These are phyloP conservation scores for Penicillium cinerascens DNA, from an alignment of 495 filamentous ascomycete genomes.

Conservation along the genomic window DNA sequence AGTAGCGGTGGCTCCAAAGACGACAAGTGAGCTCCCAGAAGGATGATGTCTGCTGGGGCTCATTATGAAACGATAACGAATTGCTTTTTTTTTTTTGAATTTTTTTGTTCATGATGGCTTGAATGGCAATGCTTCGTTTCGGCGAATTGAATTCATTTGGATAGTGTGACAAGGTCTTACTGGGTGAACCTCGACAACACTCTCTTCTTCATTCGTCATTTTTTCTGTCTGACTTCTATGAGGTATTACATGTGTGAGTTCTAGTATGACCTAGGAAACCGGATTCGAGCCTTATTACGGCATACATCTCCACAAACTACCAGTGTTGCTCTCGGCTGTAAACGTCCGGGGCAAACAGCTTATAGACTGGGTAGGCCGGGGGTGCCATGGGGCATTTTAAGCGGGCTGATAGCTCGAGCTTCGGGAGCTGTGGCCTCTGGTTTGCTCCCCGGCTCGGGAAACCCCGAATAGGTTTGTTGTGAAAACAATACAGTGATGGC, in stretches of 20 bases:
- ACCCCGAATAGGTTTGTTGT: neutral
- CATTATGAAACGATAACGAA: neutral
- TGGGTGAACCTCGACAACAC: neutral
- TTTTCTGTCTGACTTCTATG: neutral
- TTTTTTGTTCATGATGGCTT: neutral
- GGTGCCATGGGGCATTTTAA: neutral
- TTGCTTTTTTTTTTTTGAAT: neutral
- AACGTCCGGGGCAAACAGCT: too few relatives aligned
- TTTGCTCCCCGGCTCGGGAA: neutral
- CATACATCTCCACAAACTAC: too few relatives aligned
- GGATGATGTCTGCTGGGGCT: neutral
- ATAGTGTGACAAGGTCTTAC: neutral
- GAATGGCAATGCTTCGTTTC: neutral
- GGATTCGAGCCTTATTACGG: neutral
- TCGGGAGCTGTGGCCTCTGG: neutral
- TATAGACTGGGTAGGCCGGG: too few relatives aligned
- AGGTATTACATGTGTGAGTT: neutral
- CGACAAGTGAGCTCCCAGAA: neutral
- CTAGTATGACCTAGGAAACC: neutral
- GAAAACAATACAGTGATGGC: neutral
- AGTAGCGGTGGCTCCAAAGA: constrained; percentile 1
- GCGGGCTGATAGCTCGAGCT: neutral
- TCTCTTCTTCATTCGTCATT: neutral
- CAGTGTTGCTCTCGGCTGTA: too few relatives aligned
- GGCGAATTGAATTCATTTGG: neutral